Evolutionary conservation across 306 rosid species (phyloP).

Genomic region (Ochetophila trinervis): DNA sequence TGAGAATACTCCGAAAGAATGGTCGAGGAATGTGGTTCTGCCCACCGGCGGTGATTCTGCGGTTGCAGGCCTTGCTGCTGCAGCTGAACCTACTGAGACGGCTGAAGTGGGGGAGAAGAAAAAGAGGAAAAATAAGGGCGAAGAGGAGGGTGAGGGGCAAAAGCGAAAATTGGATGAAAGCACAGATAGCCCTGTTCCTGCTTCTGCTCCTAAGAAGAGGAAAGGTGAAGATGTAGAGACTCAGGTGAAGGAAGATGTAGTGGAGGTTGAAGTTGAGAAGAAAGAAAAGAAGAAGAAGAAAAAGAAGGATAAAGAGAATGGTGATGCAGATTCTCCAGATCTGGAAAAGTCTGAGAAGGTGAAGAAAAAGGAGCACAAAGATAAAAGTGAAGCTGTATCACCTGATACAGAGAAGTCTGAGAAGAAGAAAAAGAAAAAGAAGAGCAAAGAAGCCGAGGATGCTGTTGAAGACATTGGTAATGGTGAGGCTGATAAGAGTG

Average conservation of each 20-base stretch:
- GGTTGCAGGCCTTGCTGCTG: conserved; percentile 56
- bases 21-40: conserved; percentile 62
- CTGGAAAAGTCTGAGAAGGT: conserved; percentile 39
- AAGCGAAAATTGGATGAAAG: conserved; percentile 50
- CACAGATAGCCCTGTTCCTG: conserved; percentile 26
- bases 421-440: conserved; percentile 70
- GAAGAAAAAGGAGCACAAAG: conserved; percentile 36
- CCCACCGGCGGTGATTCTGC: conserved; percentile 58
- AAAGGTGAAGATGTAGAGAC: conserved; percentile 38
- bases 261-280: conserved; percentile 40
- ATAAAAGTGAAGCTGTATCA: conserved; percentile 38
- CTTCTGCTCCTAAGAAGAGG: conserved; percentile 50
- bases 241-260: conserved; percentile 26
- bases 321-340: conserved; percentile 21
- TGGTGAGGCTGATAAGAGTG: conserved; percentile 45
- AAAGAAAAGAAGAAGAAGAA: conserved; percentile 48
- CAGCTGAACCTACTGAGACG: conserved; percentile 31
- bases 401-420: conserved; percentile 54
- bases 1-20: conserved; percentile 60
- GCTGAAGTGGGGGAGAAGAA: conserved; percentile 23
- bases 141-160: conserved; percentile 32
- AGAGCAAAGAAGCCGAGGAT: conserved; percentile 49
- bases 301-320: conserved; percentile 48
- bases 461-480: conserved; percentile 21
- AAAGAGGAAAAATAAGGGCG: conserved; percentile 20